Evolutionary conservation across 225 moss, liverwort and hornwort genomes (phyloP).

Genomic region (Polytrichum commune): DNA sequence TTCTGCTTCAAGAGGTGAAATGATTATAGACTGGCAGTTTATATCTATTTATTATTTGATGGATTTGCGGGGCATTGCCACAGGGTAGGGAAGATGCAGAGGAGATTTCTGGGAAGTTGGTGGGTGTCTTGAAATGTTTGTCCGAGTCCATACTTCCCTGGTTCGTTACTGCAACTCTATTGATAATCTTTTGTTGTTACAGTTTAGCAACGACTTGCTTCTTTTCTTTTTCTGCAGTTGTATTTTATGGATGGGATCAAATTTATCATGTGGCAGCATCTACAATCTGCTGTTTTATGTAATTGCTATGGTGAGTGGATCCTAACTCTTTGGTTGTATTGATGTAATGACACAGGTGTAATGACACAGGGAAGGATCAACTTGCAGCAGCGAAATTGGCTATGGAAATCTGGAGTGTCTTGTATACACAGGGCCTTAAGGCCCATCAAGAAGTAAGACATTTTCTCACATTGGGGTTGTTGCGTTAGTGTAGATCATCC

Average conservation of each 20-base stretch:
- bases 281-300: too few species aligned
- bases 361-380: slow-evolving; percentile 48
- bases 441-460: slow-evolving; percentile 47
- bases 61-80: slow-evolving; percentile 1
- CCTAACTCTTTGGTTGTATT: slow-evolving; percentile 10
- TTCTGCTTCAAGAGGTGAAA: not conserved
- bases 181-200: too few species aligned
- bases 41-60: not conserved
- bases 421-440: slow-evolving; percentile 13
- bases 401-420: slow-evolving; percentile 44
- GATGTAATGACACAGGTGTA: slow-evolving; percentile 78
- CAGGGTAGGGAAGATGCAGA: slow-evolving; percentile 34
- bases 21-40: not conserved
- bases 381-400: slow-evolving; percentile 33
- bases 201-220: too few species aligned
- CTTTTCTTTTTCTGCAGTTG: too few species aligned
- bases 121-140: slow-evolving; percentile 46
- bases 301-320: not conserved
- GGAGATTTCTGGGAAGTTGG: slow-evolving; percentile 38
- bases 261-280: too few species aligned
- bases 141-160: slow-evolving; percentile 59
- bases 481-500: too few species aligned
- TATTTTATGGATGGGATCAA: too few species aligned
- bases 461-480: not conserved
- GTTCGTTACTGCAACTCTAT: slow-evolving; percentile 19